Evolutionary conservation across 257 asterid species (phyloP).

Genomic region (Nicotiana knightiana): DNA sequence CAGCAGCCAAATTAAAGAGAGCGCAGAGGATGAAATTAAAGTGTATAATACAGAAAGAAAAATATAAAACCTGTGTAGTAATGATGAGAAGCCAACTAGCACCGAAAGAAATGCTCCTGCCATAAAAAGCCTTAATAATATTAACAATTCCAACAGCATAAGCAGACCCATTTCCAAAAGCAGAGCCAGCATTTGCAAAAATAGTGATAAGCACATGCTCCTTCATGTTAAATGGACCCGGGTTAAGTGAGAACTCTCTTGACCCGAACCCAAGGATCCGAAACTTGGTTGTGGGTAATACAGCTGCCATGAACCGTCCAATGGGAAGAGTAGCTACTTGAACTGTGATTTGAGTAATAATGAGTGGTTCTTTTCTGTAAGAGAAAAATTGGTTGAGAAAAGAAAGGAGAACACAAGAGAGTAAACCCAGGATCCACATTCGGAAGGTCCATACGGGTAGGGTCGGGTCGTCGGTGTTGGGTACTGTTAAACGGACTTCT

Average conservation of each 20-base stretch:
- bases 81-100: slow-evolving; percentile 70
- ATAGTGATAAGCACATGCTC: slow-evolving; percentile 75
- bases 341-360: slow-evolving; percentile 60
- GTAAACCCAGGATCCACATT: slow-evolving; percentile 69
- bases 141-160: slow-evolving; percentile 70
- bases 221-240: slow-evolving; percentile 81
- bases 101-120: slow-evolving; percentile 47
- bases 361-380: slow-evolving; percentile 58
- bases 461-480: slow-evolving; percentile 55
- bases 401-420: slow-evolving; percentile 60
- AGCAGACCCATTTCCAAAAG: slow-evolving; percentile 73
- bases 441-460: slow-evolving; percentile 86
- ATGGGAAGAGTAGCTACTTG: slow-evolving; percentile 62
- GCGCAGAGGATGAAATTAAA: background rate
- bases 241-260: slow-evolving; percentile 49
- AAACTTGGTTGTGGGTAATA: slow-evolving; percentile 40
- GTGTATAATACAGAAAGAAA: background rate
- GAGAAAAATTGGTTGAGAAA: slow-evolving; percentile 76
- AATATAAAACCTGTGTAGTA: slow-evolving; percentile 56
- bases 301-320: slow-evolving; percentile 77
- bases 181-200: slow-evolving; percentile 72
- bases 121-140: slow-evolving; percentile 56
- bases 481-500: slow-evolving; percentile 65
- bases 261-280: slow-evolving; percentile 42
- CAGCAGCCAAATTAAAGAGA: background rate